Percentiles rank a stretch among this genome's conserved stretches.
phyloP scores from a whole-genome alignment of 2,329 filamentous ascomycete genomes.

The Podosphaera fusca region DNA sequence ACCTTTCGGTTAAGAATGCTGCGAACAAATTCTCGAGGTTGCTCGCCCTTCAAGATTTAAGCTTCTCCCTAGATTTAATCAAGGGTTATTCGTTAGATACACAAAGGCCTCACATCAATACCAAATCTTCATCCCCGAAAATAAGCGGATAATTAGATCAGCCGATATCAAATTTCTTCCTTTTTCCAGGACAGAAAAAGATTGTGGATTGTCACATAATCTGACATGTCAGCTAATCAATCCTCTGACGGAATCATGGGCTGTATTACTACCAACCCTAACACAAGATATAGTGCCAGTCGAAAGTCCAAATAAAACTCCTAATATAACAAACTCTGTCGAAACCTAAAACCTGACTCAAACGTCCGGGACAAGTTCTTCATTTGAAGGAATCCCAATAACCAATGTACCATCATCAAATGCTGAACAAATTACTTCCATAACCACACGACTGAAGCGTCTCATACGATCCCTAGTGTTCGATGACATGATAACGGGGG shows the following conservation, averaged over 20 bases:
- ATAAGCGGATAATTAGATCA: background rate
- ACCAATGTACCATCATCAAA: background rate
- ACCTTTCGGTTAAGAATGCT: background rate
- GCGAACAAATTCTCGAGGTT: background rate
- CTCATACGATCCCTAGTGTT: background rate
- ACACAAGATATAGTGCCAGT: background rate
- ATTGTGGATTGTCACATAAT: background rate
- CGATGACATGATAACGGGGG: background rate
- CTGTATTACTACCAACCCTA: background rate
- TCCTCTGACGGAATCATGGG: background rate
- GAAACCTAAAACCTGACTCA: background rate
- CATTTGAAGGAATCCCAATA: background rate
- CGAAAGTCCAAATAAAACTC: background rate
- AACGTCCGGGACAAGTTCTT: background rate
- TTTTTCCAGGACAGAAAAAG: background rate
- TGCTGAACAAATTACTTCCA: background rate
- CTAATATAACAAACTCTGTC: background rate
- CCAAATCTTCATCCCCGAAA: background rate
- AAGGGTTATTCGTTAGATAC: background rate
- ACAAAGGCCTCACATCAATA: background rate
- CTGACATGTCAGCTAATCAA: background rate
- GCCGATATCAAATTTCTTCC: background rate
- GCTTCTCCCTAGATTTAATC: background rate
- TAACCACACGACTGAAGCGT: background rate
- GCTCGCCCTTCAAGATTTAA: background rate